These are phyloP conservation scores for Cornus kousa DNA, from an alignment of 148 eudicot genomes.

Conservation along the genomic window DNA sequence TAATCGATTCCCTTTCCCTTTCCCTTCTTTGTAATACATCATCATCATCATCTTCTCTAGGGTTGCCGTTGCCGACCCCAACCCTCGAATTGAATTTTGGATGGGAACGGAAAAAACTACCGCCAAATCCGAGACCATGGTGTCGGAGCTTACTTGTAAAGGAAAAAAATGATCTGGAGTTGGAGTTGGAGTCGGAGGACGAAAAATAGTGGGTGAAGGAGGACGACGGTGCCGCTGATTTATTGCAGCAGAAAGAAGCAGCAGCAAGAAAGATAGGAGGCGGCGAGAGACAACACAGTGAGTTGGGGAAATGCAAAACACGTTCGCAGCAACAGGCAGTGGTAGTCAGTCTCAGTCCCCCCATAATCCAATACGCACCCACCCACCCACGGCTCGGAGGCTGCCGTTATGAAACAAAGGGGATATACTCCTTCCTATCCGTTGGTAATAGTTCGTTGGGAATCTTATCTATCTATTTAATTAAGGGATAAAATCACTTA, in stretches of 20 bases:
- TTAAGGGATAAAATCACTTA: too few species aligned
- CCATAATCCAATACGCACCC: too few species aligned
- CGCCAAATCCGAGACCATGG: not conserved
- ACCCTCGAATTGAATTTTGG: not conserved
- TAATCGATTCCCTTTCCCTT: not conserved
- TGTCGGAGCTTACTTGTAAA: not conserved
- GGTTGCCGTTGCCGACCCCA: not conserved
- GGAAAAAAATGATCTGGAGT: not conserved
- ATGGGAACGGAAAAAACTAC: not conserved
- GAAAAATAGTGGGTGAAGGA: not conserved
- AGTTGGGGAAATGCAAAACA: slow-evolving; percentile 7
- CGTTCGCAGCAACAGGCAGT: slow-evolving; percentile 1
- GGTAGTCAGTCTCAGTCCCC: too few species aligned
- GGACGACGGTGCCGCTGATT: not conserved
- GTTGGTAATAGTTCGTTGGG: too few species aligned
- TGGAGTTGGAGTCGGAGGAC: too few species aligned
- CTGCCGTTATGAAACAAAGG: too few species aligned
- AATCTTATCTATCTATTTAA: too few species aligned
- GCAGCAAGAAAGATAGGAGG: not conserved
- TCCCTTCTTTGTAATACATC: not conserved
- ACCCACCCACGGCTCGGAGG: too few species aligned
- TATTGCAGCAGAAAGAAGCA: not conserved
- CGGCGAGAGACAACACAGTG: not conserved
- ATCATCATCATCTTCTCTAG: not conserved
- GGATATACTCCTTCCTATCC: too few species aligned